Base-by-base conservation (phyloP, 805 yeast species). In the Monosporozyma servazzii region DNA sequence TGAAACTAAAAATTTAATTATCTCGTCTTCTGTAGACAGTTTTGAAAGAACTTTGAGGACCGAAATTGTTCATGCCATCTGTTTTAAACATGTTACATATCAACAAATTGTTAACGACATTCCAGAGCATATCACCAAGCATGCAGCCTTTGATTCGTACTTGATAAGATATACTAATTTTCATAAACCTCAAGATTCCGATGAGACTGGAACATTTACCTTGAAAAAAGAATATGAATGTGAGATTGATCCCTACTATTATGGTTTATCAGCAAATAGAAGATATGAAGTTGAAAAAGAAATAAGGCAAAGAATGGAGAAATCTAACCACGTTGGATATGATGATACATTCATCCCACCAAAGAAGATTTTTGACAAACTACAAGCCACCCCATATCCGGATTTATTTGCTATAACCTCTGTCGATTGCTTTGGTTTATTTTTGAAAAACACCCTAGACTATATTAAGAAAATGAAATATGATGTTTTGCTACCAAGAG, bases 41-140 rank as follows among this genome's bases (percentile, higher is more conserved):
- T 72, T 73, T 10, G 77, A 77, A 51, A 64, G 68, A 13, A 73
- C 81, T 48, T 75, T 88, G 29, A 73, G 71, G 52, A 75, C 78
- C 43, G 96, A 90, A 58, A 80, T 91, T n/a, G 73, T 88, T 21
- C 97, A 93, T 61, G 76, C 81, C 2, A 71, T 91, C n/a, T 82
- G 95, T 55, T 86, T 88, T 70, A 81, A 82, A 30, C 82, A 85
- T 2, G 70, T 82, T 72, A 74, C 81, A 21, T 90, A 82, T 62
- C 79, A 93, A 3, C 86, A 86, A 51, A 67, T 93, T 18, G 75
- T 83, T 52, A 69, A 78, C 2, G 77, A 75, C 15, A 75, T 89
- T 2, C 91, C 96, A 0, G 97, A 89, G 48, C 86, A 83, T 57
- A 72, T 89, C 36, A 70, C 81, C 0, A 73, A 79, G 4, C 93